A percentile compares a stretch with the other conserved stretches of the same genome.
Conservation (phyloP, 805 yeast species). For the Kodamaea kakaduensis region DNA sequence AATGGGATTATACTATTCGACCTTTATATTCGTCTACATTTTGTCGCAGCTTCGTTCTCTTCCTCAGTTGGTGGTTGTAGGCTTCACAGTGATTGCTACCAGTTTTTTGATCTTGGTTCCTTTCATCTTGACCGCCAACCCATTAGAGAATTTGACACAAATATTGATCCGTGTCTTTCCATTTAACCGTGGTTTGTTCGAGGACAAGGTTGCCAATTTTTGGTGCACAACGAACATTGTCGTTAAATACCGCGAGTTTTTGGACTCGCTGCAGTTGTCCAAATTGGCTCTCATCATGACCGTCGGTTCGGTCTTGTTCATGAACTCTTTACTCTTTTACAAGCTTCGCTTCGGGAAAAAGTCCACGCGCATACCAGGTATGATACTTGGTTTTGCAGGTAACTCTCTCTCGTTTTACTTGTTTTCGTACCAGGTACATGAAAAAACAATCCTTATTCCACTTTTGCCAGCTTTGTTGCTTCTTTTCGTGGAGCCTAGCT, state of each 20-base stretch:
- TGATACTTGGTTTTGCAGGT: slow-evolving; percentile 69
- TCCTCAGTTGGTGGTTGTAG: slow-evolving; percentile 58
- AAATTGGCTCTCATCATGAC: slow-evolving; percentile 53
- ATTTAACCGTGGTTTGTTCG: slow-evolving; percentile 88
- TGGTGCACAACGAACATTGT: slow-evolving; percentile 93
- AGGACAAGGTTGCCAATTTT: slow-evolving; percentile 94
- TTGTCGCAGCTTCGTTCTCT: slow-evolving; percentile 48
- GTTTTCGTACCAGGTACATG: slow-evolving; percentile 95
- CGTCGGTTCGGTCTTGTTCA: slow-evolving; percentile 30
- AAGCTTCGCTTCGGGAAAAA: slow-evolving; percentile 11
- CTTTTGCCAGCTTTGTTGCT: slow-evolving; percentile 77
- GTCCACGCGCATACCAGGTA: slow-evolving; percentile 15
- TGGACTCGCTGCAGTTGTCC: slow-evolving; percentile 57
- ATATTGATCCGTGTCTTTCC: slow-evolving; percentile 76
- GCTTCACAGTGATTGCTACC: slow-evolving; percentile 56
- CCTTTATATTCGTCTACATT: slow-evolving; percentile 78
- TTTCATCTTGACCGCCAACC: slow-evolving; percentile 37
- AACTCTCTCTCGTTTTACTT: slow-evolving; percentile 85
- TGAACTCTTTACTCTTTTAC: slow-evolving; percentile 11
- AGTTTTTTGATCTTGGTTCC: slow-evolving; percentile 56
- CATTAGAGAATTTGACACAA: slow-evolving; percentile 44
- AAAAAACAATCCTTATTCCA: slow-evolving; percentile 86
- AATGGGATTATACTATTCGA: slow-evolving; percentile 92
- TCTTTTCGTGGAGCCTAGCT: slow-evolving; percentile 50
- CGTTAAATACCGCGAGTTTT: slow-evolving; percentile 60